Percentiles rank a stretch among this genome's conserved stretches.
Evolutionary conservation across 108 stramenopile genomes (phyloP).

Genomic region (Cyclotella cryptica): DNA sequence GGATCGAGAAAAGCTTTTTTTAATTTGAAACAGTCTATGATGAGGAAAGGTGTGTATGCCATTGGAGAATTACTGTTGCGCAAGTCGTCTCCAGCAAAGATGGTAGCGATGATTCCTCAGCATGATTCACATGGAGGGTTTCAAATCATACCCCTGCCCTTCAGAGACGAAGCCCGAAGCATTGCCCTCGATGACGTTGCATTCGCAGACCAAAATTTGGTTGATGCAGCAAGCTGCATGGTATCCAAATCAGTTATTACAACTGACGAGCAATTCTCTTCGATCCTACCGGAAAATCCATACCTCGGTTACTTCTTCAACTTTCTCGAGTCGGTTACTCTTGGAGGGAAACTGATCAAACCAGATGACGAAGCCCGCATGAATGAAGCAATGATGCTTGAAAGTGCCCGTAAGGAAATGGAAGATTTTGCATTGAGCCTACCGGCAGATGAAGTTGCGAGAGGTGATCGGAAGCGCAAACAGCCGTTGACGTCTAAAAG

Average conservation of each 20-base stretch:
- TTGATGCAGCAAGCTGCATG: slow-evolving; percentile 67
- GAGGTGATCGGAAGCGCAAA: slow-evolving; percentile 55
- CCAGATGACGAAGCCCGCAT: slow-evolving; percentile 51
- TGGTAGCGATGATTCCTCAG: slow-evolving; percentile 74
- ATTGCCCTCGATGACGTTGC: slow-evolving; percentile 23
- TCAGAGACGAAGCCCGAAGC: slow-evolving; percentile 60
- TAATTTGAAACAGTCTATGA: slow-evolving; percentile 70
- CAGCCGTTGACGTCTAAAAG: slow-evolving; percentile 7
- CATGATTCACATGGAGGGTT: slow-evolving; percentile 56
- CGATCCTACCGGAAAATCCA: slow-evolving; percentile 62
- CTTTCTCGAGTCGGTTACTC: slow-evolving; percentile 70
- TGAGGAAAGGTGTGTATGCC: slow-evolving; percentile 70
- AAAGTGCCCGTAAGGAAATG: slow-evolving; percentile 55
- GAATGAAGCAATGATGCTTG: slow-evolving; percentile 50
- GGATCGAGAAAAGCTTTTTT: slow-evolving; percentile 67
- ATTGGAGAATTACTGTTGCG: slow-evolving; percentile 74
- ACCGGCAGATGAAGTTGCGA: slow-evolving; percentile 56
- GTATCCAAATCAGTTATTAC: slow-evolving; percentile 52
- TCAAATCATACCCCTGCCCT: slow-evolving; percentile 64
- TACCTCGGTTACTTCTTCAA: slow-evolving; percentile 68
- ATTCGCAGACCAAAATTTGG: slow-evolving; percentile 50
- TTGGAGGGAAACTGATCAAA: slow-evolving; percentile 48
- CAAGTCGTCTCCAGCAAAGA: slow-evolving; percentile 48
- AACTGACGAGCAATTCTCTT: slow-evolving; percentile 58
- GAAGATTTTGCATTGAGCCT: slow-evolving; percentile 54